phyloP scores from a whole-genome alignment of 2,329 filamentous ascomycete genomes.

The Chaetomium sp. region DNA sequence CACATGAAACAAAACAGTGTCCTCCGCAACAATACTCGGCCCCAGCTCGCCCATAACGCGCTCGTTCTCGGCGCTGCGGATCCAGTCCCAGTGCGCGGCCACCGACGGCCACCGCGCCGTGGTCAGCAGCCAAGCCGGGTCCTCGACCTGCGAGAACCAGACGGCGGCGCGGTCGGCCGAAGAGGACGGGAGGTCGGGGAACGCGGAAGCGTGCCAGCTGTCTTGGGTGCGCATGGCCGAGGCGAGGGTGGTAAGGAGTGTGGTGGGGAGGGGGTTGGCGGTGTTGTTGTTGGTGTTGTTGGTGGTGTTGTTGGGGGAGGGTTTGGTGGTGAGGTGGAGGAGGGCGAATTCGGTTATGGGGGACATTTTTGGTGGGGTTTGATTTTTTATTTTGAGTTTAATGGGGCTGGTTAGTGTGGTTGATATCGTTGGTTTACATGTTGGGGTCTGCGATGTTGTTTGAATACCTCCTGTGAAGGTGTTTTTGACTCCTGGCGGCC shows the following conservation, averaged over 20 bases:
- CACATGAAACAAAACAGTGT: slow-evolving; percentile 45
- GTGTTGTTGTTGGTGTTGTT: neutral
- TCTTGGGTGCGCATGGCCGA: slow-evolving; percentile 43
- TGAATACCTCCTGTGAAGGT: neutral
- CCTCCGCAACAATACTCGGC: slow-evolving; percentile 10
- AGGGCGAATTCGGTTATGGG: slow-evolving; percentile 47
- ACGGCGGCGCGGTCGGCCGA: slow-evolving; percentile 41
- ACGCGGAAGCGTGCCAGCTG: slow-evolving; percentile 44
- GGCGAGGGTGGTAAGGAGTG: slow-evolving; percentile 38
- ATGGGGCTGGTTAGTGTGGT: neutral
- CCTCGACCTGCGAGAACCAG: slow-evolving; percentile 42
- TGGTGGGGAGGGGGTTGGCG: neutral
- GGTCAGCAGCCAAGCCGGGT: slow-evolving; percentile 46
- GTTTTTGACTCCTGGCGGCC: neutral
- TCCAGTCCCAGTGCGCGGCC: slow-evolving; percentile 48
- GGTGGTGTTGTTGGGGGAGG: neutral
- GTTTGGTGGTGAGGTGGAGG: slow-evolving; percentile 36
- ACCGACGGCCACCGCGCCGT: slow-evolving; percentile 50
- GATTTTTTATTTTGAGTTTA: neutral
- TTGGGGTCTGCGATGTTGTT: neutral
- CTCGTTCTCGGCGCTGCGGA: slow-evolving; percentile 47
- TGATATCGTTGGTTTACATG: neutral
- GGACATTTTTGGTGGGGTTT: slow-evolving; percentile 35
- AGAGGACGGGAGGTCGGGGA: slow-evolving; percentile 42
- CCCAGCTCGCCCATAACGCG: slow-evolving; percentile 36